Base-by-base conservation (phyloP, 2,329 filamentous ascomycete genomes). In the Clonostachys sp. region DNA sequence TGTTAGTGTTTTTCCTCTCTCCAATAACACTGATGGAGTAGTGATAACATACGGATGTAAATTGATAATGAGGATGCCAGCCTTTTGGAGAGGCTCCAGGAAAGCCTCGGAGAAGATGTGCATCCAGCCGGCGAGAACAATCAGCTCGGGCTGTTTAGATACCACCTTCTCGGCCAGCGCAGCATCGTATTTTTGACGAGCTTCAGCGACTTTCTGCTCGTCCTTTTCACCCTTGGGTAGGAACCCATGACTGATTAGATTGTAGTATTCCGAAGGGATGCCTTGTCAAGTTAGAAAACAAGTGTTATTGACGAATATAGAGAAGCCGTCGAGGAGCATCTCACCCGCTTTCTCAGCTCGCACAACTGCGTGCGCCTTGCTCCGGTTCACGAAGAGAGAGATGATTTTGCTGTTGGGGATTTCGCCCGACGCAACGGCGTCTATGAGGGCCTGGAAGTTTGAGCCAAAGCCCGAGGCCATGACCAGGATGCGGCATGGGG, bases 101-200 rank as follows among this genome's bases (percentile, higher is more conserved):
- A 95, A 94, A 2, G 74, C 70, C 3, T 74, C 72, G 0, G 83
- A 84, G 44, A 95, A 78, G 48, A 95, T 85, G 63, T 94, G 85
- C 89, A 95, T 95, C 78, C 88, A 95, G 5, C 91, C 90, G 5
- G 88, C 85, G 55, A 91, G 87, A 9, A 94, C 85, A 44, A 95
- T 81, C 47, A 95, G 66, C 47, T 91, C 80, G 0, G 90, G 89
- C 4, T 59, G 55, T 14, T 47, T 48, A 8, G 55, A 51, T 20
- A 92, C 71, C 45, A 95, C 77, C 50, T 85, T 74, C 40, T 76
- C 65, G 0, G 89, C 87, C 52, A 95, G 73, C 41, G 88, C 87
- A 13, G 81, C 78, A 62, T 95, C 90, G 64, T 94, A 95, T 46
- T 74, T 74, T 42, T 76, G 70, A 20, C 90, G 80, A 2, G 82